Percentiles rank a stretch among this genome's conserved stretches.
These are phyloP conservation scores for California macrophylla DNA, from an alignment of 441 rosid genomes.

Conservation along the genomic window DNA sequence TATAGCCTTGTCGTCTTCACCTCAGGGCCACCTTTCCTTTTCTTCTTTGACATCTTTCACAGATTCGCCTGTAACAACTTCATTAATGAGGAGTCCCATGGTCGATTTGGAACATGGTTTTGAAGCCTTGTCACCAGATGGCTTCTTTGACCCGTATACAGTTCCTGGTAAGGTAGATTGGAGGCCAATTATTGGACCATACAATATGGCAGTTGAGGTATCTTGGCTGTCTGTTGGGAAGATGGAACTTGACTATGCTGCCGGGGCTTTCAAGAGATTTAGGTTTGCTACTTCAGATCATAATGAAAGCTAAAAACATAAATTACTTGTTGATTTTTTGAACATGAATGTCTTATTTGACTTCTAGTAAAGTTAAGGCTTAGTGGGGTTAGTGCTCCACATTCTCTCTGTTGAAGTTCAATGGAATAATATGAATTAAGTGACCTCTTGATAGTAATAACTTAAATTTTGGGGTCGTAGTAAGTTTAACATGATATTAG, in stretches of 20 bases:
- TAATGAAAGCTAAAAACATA: background rate
- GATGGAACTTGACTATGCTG: slow-evolving; percentile 55
- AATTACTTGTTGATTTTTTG: too few relatives aligned
- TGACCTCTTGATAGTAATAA: too few relatives aligned
- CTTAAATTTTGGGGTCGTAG: too few relatives aligned
- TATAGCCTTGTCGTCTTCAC: slow-evolving; percentile 34
- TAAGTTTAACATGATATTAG: too few relatives aligned
- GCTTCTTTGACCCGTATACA: slow-evolving; percentile 37
- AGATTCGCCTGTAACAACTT: slow-evolving; percentile 30
- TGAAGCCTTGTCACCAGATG: slow-evolving; percentile 22
- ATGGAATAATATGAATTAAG: too few relatives aligned
- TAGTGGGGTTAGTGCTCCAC: background rate
- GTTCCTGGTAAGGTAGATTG: slow-evolving; percentile 38
- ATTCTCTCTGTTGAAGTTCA: background rate
- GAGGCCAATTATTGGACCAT: slow-evolving; percentile 37
- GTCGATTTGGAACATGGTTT: slow-evolving; percentile 21
- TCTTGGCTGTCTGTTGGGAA: slow-evolving; percentile 54
- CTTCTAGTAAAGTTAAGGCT: background rate
- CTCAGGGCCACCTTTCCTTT: slow-evolving; percentile 37
- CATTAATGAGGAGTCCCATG: slow-evolving; percentile 26
- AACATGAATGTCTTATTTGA: background rate
- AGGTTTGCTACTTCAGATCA: slow-evolving; percentile 27
- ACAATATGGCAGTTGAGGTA: slow-evolving; percentile 47
- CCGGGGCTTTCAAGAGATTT: slow-evolving; percentile 56
- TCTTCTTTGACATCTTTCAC: slow-evolving; percentile 36